phyloP scores from a whole-genome alignment of 768 basidiomycete species.

The Clavaria fumosa region DNA sequence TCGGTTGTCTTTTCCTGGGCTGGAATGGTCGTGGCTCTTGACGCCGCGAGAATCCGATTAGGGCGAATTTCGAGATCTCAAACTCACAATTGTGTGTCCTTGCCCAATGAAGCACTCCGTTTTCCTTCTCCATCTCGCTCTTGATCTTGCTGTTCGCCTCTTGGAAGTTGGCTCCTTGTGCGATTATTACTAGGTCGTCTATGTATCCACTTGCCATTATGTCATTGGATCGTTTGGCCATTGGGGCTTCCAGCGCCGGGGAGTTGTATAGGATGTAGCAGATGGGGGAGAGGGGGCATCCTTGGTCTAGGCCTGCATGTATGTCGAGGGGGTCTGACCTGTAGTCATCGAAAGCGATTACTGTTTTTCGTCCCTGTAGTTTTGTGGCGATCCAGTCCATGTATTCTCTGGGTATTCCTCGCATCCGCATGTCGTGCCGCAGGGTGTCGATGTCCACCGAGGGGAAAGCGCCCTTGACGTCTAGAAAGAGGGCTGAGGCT shows the following conservation, averaged over 20 bases:
- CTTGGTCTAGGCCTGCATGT: conserved; percentile 5
- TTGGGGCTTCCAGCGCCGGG: conserved; percentile 15
- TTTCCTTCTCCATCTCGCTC: conserved; percentile 8
- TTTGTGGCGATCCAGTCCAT: conserved; percentile 9
- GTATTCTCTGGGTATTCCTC: conserved; percentile 15
- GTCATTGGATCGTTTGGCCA: conserved; percentile 10
- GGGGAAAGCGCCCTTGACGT: conserved; percentile 30
- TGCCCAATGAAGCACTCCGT: conserved; percentile 12
- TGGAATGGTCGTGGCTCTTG: background rate
- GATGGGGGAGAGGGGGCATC: conserved; percentile 13
- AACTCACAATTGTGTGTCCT: conserved; percentile 13
- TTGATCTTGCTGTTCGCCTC: conserved; percentile 3
- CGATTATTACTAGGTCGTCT: conserved; percentile 9
- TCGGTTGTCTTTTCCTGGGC: background rate
- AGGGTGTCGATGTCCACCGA: conserved; percentile 20
- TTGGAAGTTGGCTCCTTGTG: conserved; percentile 5
- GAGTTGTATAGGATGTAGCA: too few relatives aligned
- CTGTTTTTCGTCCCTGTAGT: conserved; percentile 8
- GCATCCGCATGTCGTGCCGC: conserved; percentile 18
- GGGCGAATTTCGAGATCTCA: conserved; percentile 11
- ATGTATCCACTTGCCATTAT: conserved; percentile 5
- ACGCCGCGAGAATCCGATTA: conserved; percentile 8
- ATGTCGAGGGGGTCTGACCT: conserved; percentile 5
- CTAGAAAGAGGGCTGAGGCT: conserved; percentile 23
- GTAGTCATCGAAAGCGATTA: conserved; percentile 12